Evolutionary conservation across 1,139 yeast genomes (phyloP), one percentile per base, ranked within the genome.

Genomic region (Pichia sp.): DNA sequence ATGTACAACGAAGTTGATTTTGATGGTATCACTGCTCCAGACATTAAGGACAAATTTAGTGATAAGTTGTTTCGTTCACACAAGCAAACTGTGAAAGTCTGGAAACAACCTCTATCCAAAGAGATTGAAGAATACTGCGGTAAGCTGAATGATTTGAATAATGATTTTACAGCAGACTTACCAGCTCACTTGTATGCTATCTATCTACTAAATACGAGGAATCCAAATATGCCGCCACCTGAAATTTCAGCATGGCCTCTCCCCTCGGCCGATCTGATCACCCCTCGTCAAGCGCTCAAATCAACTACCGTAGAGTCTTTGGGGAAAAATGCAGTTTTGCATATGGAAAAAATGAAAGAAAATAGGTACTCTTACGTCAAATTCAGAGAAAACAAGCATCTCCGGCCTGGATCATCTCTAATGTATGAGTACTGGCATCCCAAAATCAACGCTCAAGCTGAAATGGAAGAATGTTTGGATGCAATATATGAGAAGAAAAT

Each of bases 171-270:
- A 11, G 52, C 51, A 12, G 81, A 77, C 50, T 54, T 75, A 23
- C 69, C 72, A 0, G 41, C 71, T 1, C 84, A 77, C 53, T 53
- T 77, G 6, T 76, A 74, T 49, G 63, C 74, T 11, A 42, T 70
- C 0, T 57, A 62, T 33, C 54, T 75, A 20, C 49, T 70, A 3
- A 69, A 63, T 32, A 46, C 49, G 2, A 37, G 45, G 22, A 50
- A 59, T 16, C 46, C 62, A n/a, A 59, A 67, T 37, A 60, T 62
- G 38, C 78, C 79, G 2, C 32, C 40, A 2, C 35, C 44, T 5
- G 35, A 39, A 3, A 74, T 77, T 70, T 38, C 67, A 2, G 44
- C 57, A 1, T 76, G 79, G 80, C 80, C 79, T 1, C 42, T 63
- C 15, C 51, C 56, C 0, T 28, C 45, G 3, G 44, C 53, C 2